Base-by-base conservation (phyloP, 2,329 filamentous ascomycete genomes). In the Apiospora hydei region DNA sequence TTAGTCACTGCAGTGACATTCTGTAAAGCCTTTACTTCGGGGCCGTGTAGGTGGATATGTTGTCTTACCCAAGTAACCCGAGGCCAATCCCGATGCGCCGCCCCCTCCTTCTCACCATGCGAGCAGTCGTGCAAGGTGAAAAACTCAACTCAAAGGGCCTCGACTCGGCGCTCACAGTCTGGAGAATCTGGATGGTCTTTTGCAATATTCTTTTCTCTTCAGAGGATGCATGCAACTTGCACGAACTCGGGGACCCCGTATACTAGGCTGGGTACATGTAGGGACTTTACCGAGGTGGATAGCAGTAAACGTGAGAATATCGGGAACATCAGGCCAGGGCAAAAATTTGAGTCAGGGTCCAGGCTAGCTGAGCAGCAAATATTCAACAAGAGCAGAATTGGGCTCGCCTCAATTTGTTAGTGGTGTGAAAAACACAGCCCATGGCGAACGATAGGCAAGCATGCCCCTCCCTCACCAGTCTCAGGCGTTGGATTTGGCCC, bases 381-480 rank as follows among this genome's bases (percentile, higher is more conserved):
- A 64, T 64, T 64, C 57, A 41, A 64, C 57, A 64, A 64, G 30
- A 64, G 57, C 11, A 41, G 34, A 41, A 64, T 64, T 41, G 57
- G n/a, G 57, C 34, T 64, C 57, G 34, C 57, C 57, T 64, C 57
- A 11, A 64, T 64, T 64, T 41, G 41, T 64, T 41, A 64, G 30
- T 64, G 57, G 26, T 41, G 53, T 61, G 53, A 38, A 61, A 61
- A 30, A 30, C 26, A 30, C 26, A 30, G 53, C 8, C 57, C 10
- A 64, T 41, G 7, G 30, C 21, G 34, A 41, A 38, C 34, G 7
- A 6, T 38, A 38, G 41, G 53, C 53, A 61, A 61, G 53, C 16
- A 61, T 64, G 57, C 57, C 57, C 57, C 57, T 64, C 57, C 57
- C 57, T 64, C 53, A 61, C 53, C 53, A 61, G 53, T 38, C 53